Base-by-base conservation (phyloP, 2,329 filamentous ascomycete genomes). In the Fusarium equiseti region DNA sequence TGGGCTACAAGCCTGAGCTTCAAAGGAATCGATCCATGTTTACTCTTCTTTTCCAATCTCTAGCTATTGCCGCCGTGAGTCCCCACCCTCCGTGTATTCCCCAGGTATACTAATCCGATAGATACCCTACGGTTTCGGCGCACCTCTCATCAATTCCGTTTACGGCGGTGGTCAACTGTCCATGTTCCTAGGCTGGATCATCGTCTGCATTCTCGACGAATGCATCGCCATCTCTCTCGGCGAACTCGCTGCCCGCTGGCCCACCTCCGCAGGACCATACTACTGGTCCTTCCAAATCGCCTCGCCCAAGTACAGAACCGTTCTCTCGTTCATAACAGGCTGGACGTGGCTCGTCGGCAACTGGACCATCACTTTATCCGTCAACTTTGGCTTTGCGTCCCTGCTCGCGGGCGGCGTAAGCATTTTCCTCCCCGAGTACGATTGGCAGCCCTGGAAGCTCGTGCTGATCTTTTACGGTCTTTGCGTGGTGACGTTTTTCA, bases 301-400 rank as follows among this genome's bases (percentile, higher is more conserved):
- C 46, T 89, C 88, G 77, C 85, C 85, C 63, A 63, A 49, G 18
- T 92, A 86, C 83, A 86, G 88, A 40, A 88, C 89, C 0, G 80
- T 89, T 18, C 85, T 92, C 18, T 91, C 89, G 18, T 94, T 91
- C 83, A 86, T 91, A 60, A 92, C 90, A 1, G 91, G 91, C 31
- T 94, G 91, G 91, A 91, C 90, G 70, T 91, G 90, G 74, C 88
- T 90, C 55, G 89, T 90, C 26, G 91, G 90, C 26, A 93, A 91
- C 87, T 90, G 92, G 74, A 88, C 89, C 20, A 81, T 93, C 51
- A 89, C 89, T 0, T 87, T 91, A 27, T 91, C 90, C 1, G 91
- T 90, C 65, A 91, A 91, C 22, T 86, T 93, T 40, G 84, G 92
- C 4, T 90, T 90, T 27, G 91, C 89, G 54, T 87, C 91, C 73